phyloP scores from a whole-genome alignment of 345 rosid species.

The Aurinia saxatilis region DNA sequence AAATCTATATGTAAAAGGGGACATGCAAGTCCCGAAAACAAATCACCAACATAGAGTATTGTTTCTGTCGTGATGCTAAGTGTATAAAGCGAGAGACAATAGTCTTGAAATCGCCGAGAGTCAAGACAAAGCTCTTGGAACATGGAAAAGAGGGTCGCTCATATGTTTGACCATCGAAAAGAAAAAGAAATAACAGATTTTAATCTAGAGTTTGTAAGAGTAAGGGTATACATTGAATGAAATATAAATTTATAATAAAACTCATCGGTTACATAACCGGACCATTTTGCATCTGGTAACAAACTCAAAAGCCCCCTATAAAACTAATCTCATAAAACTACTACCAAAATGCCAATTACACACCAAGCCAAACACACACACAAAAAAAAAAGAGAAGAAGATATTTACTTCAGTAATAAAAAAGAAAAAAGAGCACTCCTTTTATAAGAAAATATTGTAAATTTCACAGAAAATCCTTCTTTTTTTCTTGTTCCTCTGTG shows the following conservation, averaged over 20 bases:
- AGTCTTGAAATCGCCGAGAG: constrained; percentile 23
- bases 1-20: no score
- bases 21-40: no score
- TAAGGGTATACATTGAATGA: background rate
- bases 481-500: constrained; percentile 4
- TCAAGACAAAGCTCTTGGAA: constrained; percentile 18
- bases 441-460: background rate
- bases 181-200: background rate
- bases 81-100: constrained; percentile 9
- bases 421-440: background rate
- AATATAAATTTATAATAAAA: background rate
- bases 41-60: no score
- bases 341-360: constrained; percentile 29
- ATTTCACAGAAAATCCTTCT: constrained; percentile 4
- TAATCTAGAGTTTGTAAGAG: no score
- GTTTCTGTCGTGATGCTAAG: background rate
- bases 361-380: constrained; percentile 12
- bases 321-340: no score
- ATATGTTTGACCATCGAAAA: constrained; percentile 7
- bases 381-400: background rate
- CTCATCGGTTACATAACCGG: constrained; percentile 15
- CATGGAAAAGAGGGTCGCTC: constrained; percentile 16
- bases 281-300: constrained; percentile 3
- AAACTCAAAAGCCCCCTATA: constrained; percentile 22
- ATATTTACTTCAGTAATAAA: constrained; percentile 18